phyloP scores from a whole-genome alignment of 192 early-diverging fungal genomes.

The Coemansia sp. region DNA sequence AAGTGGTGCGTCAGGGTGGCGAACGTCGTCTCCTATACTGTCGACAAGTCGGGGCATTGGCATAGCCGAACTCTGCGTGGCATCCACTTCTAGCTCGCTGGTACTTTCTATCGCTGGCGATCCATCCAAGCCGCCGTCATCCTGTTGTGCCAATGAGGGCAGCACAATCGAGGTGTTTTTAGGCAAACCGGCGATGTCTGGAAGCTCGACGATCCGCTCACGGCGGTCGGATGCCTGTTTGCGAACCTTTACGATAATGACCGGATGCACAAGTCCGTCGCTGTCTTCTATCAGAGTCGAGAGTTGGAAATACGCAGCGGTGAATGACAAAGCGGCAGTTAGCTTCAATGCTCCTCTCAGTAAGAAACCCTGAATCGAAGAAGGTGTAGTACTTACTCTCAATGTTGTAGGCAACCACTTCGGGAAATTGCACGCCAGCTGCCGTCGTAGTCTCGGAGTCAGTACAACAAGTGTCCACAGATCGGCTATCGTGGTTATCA shows the following conservation, averaged over 20 bases:
- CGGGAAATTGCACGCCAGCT: background rate
- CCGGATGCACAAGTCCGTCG: conserved; percentile 44
- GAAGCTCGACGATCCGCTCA: conserved; percentile 21
- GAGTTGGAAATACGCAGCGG: background rate
- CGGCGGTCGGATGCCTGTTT: background rate
- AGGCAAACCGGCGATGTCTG: conserved; percentile 15
- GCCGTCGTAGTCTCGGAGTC: background rate
- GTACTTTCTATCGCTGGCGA: background rate
- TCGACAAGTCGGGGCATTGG: background rate
- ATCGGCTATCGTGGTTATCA: background rate
- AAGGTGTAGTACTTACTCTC: conserved; percentile 32
- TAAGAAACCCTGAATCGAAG: background rate
- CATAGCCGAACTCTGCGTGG: background rate
- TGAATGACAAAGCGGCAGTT: background rate
- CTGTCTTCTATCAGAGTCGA: conserved; percentile 35
- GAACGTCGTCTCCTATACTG: background rate
- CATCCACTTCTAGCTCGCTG: background rate
- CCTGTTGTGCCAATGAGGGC: background rate
- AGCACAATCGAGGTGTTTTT: conserved; percentile 14
- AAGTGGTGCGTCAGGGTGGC: background rate
- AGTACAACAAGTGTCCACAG: background rate
- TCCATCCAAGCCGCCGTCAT: background rate
- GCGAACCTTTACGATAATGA: conserved; percentile 43
- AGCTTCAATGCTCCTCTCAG: background rate
- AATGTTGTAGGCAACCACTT: conserved; percentile 42